Evolutionary conservation across 495 filamentous ascomycete species (phyloP).

Genomic region (Hypoxylon fragiforme): DNA sequence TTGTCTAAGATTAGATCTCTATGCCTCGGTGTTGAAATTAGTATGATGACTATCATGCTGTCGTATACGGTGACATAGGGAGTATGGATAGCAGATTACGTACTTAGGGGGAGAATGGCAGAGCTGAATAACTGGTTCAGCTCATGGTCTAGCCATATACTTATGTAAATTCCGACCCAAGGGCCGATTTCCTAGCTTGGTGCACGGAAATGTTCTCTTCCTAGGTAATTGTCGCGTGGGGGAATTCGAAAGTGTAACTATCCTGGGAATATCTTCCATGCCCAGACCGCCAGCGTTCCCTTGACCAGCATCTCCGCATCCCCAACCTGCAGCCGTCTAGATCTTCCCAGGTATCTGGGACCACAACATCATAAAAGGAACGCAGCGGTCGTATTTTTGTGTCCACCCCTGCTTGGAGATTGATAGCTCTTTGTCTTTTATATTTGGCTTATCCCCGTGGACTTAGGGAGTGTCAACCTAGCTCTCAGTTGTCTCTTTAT

Average conservation of each 20-base stretch:
- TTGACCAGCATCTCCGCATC: conserved; percentile 30
- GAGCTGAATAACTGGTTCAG: background rate
- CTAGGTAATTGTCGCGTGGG: too few species aligned
- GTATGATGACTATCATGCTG: background rate
- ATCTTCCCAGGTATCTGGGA: conserved; percentile 25
- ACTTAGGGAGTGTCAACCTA: too few species aligned
- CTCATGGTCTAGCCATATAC: background rate
- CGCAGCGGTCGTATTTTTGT: conserved; percentile 7
- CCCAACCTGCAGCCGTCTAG: conserved; percentile 16
- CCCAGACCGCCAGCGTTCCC: conserved; percentile 16
- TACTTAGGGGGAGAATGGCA: background rate
- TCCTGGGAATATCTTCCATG: conserved; percentile 8
- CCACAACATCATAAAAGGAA: conserved; percentile 16
- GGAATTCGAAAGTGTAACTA: background rate
- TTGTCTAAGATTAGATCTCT: background rate
- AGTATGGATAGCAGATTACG: background rate
- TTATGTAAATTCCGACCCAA: too few species aligned
- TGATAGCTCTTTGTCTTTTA: background rate
- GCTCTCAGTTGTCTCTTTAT: too few species aligned
- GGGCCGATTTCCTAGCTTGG: background rate
- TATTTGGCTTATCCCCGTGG: too few species aligned
- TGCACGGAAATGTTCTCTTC: too few species aligned
- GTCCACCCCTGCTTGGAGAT: background rate
- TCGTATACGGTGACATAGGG: background rate
- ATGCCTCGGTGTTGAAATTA: background rate